Evolutionary conservation across 2,329 filamentous ascomycete species (phyloP).

Genomic region (Microcyclospora tardicrescens): DNA sequence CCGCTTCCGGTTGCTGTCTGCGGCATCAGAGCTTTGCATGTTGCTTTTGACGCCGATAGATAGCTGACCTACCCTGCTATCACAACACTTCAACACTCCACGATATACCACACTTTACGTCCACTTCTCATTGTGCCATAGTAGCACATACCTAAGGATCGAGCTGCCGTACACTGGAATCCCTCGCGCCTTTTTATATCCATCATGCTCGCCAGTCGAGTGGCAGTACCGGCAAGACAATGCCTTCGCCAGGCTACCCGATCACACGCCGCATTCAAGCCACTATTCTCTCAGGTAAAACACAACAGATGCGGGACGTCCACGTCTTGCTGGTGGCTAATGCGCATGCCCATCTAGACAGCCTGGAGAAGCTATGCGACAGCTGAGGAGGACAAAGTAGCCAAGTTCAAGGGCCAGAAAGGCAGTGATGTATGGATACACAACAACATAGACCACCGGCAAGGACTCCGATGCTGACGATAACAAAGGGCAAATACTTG

Average conservation of each 20-base stretch:
- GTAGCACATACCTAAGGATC: no score
- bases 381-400: constrained; percentile 53
- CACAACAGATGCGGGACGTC: background rate
- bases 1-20: no score
- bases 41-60: no score
- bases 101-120: no score
- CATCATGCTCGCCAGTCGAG: constrained; percentile 74
- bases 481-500: constrained; percentile 70
- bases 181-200: background rate
- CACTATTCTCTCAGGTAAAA: constrained; percentile 8
- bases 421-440: constrained; percentile 60
- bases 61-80: no score
- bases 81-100: no score
- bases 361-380: constrained; percentile 4
- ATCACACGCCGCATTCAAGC: constrained; percentile 32
- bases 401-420: constrained; percentile 87
- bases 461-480: constrained; percentile 2
- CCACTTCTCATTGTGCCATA: no score
- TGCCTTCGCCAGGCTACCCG: constrained; percentile 54
- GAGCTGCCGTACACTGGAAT: no score
- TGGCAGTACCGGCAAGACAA: constrained; percentile 66
- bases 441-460: background rate
- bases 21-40: no score
- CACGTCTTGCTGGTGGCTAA: no score
- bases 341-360: no score